phyloP scores from a whole-genome alignment of 768 basidiomycete genomes.

The Pleurotus tuoliensis region DNA sequence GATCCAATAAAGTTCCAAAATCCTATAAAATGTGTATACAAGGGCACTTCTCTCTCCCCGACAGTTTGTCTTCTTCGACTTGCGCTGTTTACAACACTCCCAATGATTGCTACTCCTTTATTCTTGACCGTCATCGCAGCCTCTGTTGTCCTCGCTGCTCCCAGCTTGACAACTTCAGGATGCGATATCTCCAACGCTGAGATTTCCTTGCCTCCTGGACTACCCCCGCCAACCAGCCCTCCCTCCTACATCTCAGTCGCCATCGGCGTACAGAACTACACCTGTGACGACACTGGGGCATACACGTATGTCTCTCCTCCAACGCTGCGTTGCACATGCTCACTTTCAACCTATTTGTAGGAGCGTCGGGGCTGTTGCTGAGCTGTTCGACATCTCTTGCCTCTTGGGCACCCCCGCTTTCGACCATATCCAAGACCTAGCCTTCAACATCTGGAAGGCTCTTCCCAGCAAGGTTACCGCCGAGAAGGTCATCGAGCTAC shows the following conservation, averaged over 20 bases:
- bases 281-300: conserved; percentile 37
- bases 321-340: background rate
- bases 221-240: conserved; percentile 30
- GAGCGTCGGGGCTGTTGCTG: conserved; percentile 44
- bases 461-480: conserved; percentile 14
- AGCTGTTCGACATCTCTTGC: conserved; percentile 56
- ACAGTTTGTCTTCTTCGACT: no score
- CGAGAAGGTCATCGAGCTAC: conserved; percentile 15
- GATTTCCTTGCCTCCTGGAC: conserved; percentile 18
- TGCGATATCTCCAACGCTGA: conserved; percentile 22
- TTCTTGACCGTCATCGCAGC: background rate
- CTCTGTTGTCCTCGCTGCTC: background rate
- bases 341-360: conserved; percentile 21
- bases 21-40: no score
- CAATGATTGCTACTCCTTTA: no score
- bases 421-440: conserved; percentile 23
- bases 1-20: no score
- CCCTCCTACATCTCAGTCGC: conserved; percentile 42
- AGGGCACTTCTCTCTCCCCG: no score
- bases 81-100: no score
- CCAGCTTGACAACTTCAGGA: background rate
- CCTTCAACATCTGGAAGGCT: conserved; percentile 21
- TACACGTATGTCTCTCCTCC: conserved; percentile 35
- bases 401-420: conserved; percentile 28
- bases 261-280: conserved; percentile 54